Percentiles rank a stretch among this genome's conserved stretches.
phyloP scores from a whole-genome alignment of 2,329 filamentous ascomycete genomes.

The Claviceps sp. region DNA sequence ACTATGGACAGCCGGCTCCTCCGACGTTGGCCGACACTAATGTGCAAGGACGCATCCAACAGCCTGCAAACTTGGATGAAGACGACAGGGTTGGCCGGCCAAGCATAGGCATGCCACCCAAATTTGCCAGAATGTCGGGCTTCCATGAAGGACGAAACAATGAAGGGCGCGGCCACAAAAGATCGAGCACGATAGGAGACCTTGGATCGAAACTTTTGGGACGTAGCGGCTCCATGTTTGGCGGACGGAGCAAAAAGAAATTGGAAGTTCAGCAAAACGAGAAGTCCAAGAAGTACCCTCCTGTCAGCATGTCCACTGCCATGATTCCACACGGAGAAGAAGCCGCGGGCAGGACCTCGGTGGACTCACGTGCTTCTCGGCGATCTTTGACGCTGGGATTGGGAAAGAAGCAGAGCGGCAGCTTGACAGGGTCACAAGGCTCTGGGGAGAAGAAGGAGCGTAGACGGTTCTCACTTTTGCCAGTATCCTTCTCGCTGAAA shows the following conservation, averaged over 20 bases:
- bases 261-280: slow-evolving; percentile 35
- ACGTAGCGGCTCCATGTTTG: slow-evolving; percentile 68
- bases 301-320: slow-evolving; percentile 75
- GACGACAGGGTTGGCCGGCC: slow-evolving; percentile 51
- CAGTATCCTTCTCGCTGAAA: slow-evolving; percentile 49
- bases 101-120: slow-evolving; percentile 45
- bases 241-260: slow-evolving; percentile 42
- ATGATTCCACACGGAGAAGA: slow-evolving; percentile 43
- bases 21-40: slow-evolving; percentile 82
- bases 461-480: slow-evolving; percentile 59
- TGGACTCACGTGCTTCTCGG: slow-evolving; percentile 54
- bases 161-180: slow-evolving; percentile 45
- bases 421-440: slow-evolving; percentile 42
- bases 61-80: slow-evolving; percentile 57
- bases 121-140: slow-evolving; percentile 44
- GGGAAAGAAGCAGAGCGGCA: slow-evolving; percentile 58
- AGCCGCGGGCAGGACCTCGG: slow-evolving; percentile 41
- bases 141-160: slow-evolving; percentile 38
- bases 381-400: slow-evolving; percentile 58
- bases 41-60: slow-evolving; percentile 78
- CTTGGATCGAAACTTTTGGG: slow-evolving; percentile 77
- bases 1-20: slow-evolving; percentile 75
- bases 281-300: slow-evolving; percentile 65
- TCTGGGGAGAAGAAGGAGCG: slow-evolving; percentile 44
- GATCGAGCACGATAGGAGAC: slow-evolving; percentile 65